phyloP scores from a whole-genome alignment of 331 rosid genomes.

The Cydonia oblonga region DNA sequence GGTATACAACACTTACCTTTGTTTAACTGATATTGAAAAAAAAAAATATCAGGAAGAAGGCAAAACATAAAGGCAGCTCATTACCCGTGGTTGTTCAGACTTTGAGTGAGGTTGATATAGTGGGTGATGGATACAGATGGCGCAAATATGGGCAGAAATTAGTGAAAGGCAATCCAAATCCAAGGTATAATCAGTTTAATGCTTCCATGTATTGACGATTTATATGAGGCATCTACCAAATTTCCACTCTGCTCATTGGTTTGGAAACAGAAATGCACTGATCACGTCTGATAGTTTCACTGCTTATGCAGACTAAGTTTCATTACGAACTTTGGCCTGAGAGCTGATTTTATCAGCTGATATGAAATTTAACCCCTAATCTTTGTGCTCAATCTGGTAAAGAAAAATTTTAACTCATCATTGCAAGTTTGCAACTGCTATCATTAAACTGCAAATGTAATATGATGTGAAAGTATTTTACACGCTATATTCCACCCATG shows the following conservation, averaged over 20 bases:
- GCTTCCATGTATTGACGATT: background rate
- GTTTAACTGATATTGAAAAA: background rate
- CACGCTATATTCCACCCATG: background rate
- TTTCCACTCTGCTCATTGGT: constrained; percentile 1
- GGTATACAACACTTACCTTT: constrained; percentile 18
- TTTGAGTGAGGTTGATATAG: constrained; percentile 67
- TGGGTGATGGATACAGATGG: constrained; percentile 91
- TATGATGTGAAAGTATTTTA: background rate
- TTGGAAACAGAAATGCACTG: constrained; percentile 2
- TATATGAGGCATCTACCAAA: background rate
- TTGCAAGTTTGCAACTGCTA: background rate
- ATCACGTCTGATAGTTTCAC: background rate
- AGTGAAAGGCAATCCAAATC: constrained; percentile 80
- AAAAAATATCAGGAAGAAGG: constrained; percentile 50
- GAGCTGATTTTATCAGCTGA: background rate
- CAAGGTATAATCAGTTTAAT: constrained; percentile 45
- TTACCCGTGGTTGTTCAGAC: constrained; percentile 44
- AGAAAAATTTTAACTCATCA: background rate
- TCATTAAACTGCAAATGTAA: background rate
- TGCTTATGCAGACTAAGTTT: background rate
- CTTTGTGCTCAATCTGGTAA: background rate
- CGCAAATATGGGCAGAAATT: constrained; percentile 95
- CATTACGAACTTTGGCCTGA: background rate
- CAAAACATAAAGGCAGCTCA: constrained; percentile 21
- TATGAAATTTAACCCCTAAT: background rate